phyloP scores from a whole-genome alignment of 2,329 filamentous ascomycete genomes.

The Venturia effusa region DNA sequence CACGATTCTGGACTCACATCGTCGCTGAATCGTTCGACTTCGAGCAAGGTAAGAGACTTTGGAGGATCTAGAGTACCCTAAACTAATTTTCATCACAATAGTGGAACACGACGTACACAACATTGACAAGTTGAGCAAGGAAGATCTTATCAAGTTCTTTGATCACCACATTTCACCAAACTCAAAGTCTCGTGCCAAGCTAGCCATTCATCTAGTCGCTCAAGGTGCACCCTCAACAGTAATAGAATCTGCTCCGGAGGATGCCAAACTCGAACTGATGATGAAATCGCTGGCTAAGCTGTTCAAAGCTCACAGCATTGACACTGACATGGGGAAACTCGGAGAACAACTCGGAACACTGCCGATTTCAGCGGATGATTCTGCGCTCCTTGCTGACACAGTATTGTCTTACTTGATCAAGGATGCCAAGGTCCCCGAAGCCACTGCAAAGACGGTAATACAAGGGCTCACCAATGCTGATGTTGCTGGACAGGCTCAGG shows the following conservation, averaged over 20 bases:
- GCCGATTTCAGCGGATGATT: conserved; percentile 25
- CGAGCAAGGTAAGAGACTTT: conserved; percentile 53
- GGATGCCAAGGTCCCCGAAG: conserved; percentile 35
- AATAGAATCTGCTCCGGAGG: conserved; percentile 29
- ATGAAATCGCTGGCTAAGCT: conserved; percentile 33
- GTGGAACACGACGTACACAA: conserved; percentile 65
- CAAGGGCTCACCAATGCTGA: conserved; percentile 34
- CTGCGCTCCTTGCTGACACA: conserved; percentile 38
- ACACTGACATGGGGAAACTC: conserved; percentile 31
- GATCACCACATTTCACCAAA: conserved; percentile 61
- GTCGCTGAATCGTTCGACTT: conserved; percentile 84
- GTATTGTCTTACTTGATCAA: conserved; percentile 38
- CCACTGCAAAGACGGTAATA: conserved; percentile 38
- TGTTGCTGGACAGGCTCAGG: conserved; percentile 33
- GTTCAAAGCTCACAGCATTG: conserved; percentile 36
- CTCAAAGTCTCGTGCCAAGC: conserved; percentile 66
- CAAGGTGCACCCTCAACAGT: conserved; percentile 41
- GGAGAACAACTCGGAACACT: conserved; percentile 16
- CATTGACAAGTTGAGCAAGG: conserved; percentile 65
- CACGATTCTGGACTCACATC: conserved; percentile 76
- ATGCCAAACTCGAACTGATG: conserved; percentile 23
- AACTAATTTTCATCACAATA: conserved; percentile 23
- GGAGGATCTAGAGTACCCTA: neutral
- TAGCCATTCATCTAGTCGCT: conserved; percentile 73
- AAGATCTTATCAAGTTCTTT: conserved; percentile 73